These are phyloP conservation scores for Limnanthes douglasii DNA, from an alignment of 345 rosid species.

Conservation along the genomic window DNA sequence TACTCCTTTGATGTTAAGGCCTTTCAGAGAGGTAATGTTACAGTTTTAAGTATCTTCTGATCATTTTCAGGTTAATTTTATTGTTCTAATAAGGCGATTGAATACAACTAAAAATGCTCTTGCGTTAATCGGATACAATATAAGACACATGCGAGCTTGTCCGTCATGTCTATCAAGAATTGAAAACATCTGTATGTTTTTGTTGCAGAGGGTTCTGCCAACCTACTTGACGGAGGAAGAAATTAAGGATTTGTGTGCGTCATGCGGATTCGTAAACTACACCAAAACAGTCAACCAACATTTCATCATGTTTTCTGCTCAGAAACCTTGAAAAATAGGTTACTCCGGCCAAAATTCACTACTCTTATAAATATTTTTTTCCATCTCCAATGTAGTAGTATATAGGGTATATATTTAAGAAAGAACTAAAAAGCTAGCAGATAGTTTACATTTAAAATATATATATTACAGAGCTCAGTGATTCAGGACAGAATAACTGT, in stretches of 20 bases:
- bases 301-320: conserved; percentile 86
- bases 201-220: conserved; percentile 35
- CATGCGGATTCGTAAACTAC: conserved; percentile 77
- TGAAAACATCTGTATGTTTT: background rate
- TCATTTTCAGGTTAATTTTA: background rate
- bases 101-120: background rate
- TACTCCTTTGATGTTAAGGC: conserved; percentile 33
- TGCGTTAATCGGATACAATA: background rate
- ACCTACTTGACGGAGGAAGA: conserved; percentile 49
- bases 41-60: too few relatives aligned
- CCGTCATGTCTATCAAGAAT: background rate
- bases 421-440: too few relatives aligned
- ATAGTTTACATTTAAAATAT: too few relatives aligned
- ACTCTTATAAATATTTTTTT: too few relatives aligned
- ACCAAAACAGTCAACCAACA: conserved; percentile 39
- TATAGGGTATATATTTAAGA: too few relatives aligned
- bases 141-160: background rate
- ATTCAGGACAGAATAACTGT: too few relatives aligned
- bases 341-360: too few relatives aligned
- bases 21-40: conserved; percentile 50
- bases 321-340: conserved; percentile 68
- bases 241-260: conserved; percentile 64
- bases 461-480: too few relatives aligned
- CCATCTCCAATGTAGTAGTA: too few relatives aligned
- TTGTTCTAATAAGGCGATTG: background rate